A percentile compares a stretch with the other conserved stretches of the same genome.
These are phyloP conservation scores for Trebouxia gelatinosa DNA, from an alignment of 163 green algal genomes.

Conservation along the genomic window DNA sequence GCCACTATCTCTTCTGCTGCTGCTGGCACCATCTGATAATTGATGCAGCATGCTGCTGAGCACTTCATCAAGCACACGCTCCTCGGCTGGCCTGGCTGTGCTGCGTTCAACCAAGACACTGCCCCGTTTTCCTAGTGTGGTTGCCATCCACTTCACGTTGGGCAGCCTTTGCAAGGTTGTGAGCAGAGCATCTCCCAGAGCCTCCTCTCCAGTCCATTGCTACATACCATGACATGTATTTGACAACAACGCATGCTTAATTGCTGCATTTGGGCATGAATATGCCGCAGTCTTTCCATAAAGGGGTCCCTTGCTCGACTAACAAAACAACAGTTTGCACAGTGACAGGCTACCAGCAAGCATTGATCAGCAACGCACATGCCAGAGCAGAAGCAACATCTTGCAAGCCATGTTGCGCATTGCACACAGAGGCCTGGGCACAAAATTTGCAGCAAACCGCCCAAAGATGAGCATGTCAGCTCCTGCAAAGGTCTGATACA, in stretches of 20 bases:
- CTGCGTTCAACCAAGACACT: constrained; percentile 62
- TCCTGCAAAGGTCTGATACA: neutral
- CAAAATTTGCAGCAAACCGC: neutral
- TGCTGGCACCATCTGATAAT: neutral
- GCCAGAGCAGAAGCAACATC: neutral
- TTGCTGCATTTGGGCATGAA: neutral
- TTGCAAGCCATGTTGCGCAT: neutral
- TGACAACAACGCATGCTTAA: neutral
- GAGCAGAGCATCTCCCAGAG: constrained; percentile 64
- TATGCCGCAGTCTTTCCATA: no score
- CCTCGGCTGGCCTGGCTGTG: neutral
- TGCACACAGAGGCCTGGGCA: no score
- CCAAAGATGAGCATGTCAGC: neutral
- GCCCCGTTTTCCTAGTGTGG: constrained; percentile 61
- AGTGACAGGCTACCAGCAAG: neutral
- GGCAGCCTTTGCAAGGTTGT: constrained; percentile 56
- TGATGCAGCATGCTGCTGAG: neutral
- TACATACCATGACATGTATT: constrained; percentile 13
- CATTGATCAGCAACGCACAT: neutral
- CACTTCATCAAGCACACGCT: constrained; percentile 16
- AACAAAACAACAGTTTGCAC: no score
- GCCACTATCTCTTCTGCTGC: neutral
- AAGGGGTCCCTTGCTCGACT: no score
- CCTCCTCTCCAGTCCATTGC: constrained; percentile 63
- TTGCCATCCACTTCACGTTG: constrained; percentile 54